Evolutionary conservation across 768 basidiomycete species (phyloP).

Genomic region (Pisolithus microcarpus): DNA sequence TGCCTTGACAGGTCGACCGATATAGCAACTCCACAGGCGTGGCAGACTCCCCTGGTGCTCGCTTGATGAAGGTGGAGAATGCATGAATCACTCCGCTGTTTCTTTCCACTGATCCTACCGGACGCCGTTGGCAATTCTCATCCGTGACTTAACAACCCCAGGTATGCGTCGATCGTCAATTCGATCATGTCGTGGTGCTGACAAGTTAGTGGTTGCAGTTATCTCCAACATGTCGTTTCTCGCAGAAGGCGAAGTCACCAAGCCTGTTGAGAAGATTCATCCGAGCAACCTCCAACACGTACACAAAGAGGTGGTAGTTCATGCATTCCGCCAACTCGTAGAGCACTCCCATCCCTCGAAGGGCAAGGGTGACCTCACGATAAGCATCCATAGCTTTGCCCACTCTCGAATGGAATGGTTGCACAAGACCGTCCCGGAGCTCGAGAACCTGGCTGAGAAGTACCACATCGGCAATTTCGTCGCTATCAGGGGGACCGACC

Average conservation of each 20-base stretch:
- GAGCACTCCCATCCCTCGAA: slow-evolving; percentile 11
- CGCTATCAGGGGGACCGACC: slow-evolving; percentile 36
- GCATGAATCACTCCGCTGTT: too few relatives aligned
- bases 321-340: slow-evolving; percentile 15
- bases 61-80: too few relatives aligned
- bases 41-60: too few relatives aligned
- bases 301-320: slow-evolving; percentile 14
- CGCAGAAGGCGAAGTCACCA: slow-evolving; percentile 10
- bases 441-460: slow-evolving; percentile 44
- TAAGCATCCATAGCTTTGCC: slow-evolving; percentile 29
- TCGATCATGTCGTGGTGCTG: background rate
- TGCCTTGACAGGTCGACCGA: too few relatives aligned
- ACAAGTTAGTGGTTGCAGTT: background rate
- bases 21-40: too few relatives aligned
- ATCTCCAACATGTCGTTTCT: background rate
- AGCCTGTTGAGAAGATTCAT: slow-evolving; percentile 26
- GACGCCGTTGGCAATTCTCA: too few relatives aligned
- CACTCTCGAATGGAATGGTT: slow-evolving; percentile 34
- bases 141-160: too few relatives aligned
- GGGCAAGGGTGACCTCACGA: slow-evolving; percentile 9
- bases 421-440: slow-evolving; percentile 44
- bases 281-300: slow-evolving; percentile 10
- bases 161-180: background rate
- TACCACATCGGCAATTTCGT: slow-evolving; percentile 60
- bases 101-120: too few relatives aligned